Evolutionary conservation across 192 early-diverging fungal species (phyloP).

Genomic region (Umbelopsis vinacea): DNA sequence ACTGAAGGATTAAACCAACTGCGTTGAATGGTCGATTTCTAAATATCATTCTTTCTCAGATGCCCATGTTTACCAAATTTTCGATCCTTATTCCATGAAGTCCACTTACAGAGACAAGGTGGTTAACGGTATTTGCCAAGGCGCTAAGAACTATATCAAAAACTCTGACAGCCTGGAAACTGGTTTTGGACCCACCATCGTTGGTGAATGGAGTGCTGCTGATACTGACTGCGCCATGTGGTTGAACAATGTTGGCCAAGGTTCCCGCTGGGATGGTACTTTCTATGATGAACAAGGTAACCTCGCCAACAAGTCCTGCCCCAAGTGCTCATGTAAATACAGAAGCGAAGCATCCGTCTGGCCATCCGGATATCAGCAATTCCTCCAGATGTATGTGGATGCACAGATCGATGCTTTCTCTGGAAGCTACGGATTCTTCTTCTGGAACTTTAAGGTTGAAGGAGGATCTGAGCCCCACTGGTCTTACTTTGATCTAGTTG

Average conservation of each 20-base stretch:
- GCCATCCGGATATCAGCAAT: slow-evolving; percentile 39
- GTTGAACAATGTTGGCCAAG: slow-evolving; percentile 62
- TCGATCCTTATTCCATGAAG: slow-evolving; percentile 35
- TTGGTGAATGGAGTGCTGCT: slow-evolving; percentile 69
- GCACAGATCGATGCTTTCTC: slow-evolving; percentile 66
- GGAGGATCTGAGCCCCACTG: slow-evolving; percentile 43
- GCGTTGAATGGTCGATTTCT: no score
- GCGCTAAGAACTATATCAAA: neutral
- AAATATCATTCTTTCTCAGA: slow-evolving; percentile 25
- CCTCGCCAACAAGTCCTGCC: slow-evolving; percentile 39
- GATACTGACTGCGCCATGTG: slow-evolving; percentile 70
- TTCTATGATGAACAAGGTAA: slow-evolving; percentile 30
- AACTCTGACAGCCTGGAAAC: slow-evolving; percentile 25
- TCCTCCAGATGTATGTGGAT: slow-evolving; percentile 48
- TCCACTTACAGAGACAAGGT: slow-evolving; percentile 11
- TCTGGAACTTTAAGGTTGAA: slow-evolving; percentile 66
- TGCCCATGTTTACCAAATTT: slow-evolving; percentile 45
- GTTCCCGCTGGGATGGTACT: slow-evolving; percentile 64
- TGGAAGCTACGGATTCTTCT: slow-evolving; percentile 54
- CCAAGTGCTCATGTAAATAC: slow-evolving; percentile 58
- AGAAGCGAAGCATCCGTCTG: slow-evolving; percentile 45
- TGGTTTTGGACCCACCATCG: slow-evolving; percentile 59
- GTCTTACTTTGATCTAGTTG: slow-evolving; percentile 43
- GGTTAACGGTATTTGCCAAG: slow-evolving; percentile 17
- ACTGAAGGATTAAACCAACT: neutral